Base-by-base conservation (phyloP, 306 rosid species). In the Pueraria montana region DNA sequence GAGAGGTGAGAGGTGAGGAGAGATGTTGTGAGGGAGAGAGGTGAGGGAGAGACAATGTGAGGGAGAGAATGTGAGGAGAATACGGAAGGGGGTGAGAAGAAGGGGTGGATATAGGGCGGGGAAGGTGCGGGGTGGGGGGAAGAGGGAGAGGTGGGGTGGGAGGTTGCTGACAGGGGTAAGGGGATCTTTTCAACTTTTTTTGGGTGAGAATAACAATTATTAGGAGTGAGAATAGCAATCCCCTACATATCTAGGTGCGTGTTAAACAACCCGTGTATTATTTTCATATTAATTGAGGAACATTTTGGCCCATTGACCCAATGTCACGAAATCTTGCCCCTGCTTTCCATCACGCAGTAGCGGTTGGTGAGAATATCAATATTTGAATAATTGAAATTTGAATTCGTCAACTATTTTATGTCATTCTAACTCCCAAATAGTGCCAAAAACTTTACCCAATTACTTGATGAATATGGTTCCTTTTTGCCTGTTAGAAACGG, bases 351-450 rank as follows among this genome's bases (percentile, higher is more conserved):
- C 55, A 69, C 11, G 34, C 9, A 11, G 53, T 20, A 40, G 32
- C 1, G 53, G 26, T 40, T 20, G 53, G 53, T 69, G 20, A 11
- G 50, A 65, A 36, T 8, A 17, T 36, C n/a, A 17, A 34, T 32
- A 32, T 64, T 21, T 64, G 46, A 64, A 64, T 32, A 38, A 64
- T 36, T 65, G 72, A 67, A 68, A 38, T 32, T 36, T 65, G 72
- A 67, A 68, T 6, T 68, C 34, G 2, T 68, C 53, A 42, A 40
- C 53, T 18, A 34, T 64, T 24, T 17, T 38, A 36, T 36, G 14
- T 34, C 3, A 32, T 16, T 32, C 45, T 17, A 32, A 64, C 9
- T 34, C 70, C 72, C 76, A 46, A 74, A n/a, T 55, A 56, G 38
- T 36, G 68, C 68, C 67, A 38, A 36, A 74, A 59, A 5, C 34